Evolutionary conservation across 768 basidiomycete genomes (phyloP).

Genomic region (Hygrocybe punicea): DNA sequence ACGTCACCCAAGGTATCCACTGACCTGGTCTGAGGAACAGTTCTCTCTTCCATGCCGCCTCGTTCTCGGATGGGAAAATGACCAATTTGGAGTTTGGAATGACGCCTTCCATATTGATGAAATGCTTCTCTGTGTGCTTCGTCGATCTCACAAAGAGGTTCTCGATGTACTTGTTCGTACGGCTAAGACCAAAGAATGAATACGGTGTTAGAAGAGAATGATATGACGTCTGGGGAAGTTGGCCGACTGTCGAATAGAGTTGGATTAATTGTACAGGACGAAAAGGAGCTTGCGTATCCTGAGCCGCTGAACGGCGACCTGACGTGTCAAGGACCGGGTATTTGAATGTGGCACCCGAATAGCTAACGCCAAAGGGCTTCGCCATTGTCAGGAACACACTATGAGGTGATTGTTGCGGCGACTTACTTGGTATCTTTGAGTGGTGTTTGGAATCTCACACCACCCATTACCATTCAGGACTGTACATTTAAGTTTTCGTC

Average conservation of each 20-base stretch:
- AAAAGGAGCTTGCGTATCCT: slow-evolving; percentile 49
- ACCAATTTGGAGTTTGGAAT: slow-evolving; percentile 97
- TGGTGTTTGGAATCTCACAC: slow-evolving; percentile 63
- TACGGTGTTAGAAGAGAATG: slow-evolving; percentile 89
- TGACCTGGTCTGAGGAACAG: slow-evolving; percentile 90
- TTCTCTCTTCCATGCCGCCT: slow-evolving; percentile 75
- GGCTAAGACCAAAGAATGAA: slow-evolving; percentile 92
- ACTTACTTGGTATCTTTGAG: slow-evolving; percentile 69
- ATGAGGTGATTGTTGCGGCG: neutral
- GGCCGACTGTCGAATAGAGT: slow-evolving; percentile 56
- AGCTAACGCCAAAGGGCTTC: slow-evolving; percentile 91
- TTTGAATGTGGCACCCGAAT: slow-evolving; percentile 93
- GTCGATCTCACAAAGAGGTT: slow-evolving; percentile 96
- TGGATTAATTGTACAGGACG: slow-evolving; percentile 4
- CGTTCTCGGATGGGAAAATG: slow-evolving; percentile 72
- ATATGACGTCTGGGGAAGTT: slow-evolving; percentile 91
- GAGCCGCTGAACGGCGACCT: slow-evolving; percentile 84
- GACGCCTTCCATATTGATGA: slow-evolving; percentile 92
- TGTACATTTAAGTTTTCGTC: slow-evolving; percentile 28
- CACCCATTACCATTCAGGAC: slow-evolving; percentile 87
- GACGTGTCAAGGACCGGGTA: slow-evolving; percentile 93
- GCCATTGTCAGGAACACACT: slow-evolving; percentile 7
- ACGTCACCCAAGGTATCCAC: slow-evolving; percentile 98
- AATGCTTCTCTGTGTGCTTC: slow-evolving; percentile 65
- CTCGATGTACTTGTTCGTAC: slow-evolving; percentile 99